A percentile compares a stretch with the other conserved stretches of the same genome.
phyloP scores from a whole-genome alignment of 345 rosid species.

The Gossypium herbaceum region DNA sequence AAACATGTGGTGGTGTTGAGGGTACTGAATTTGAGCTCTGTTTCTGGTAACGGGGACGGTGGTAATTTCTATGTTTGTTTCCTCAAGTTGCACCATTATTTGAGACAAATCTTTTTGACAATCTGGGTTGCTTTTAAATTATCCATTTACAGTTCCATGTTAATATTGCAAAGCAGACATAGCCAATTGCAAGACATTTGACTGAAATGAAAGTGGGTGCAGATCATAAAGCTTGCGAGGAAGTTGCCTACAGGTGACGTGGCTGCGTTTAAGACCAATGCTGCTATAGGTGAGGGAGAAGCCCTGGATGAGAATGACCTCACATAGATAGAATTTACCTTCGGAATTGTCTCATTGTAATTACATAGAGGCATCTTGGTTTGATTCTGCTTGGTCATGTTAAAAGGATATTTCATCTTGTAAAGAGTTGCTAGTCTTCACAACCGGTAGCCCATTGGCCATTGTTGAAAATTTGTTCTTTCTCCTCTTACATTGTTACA shows the following conservation, averaged over 20 bases:
- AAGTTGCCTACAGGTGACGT: slow-evolving; percentile 92
- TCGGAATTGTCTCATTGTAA: background rate
- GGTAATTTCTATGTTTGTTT: background rate
- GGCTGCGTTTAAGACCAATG: slow-evolving; percentile 40
- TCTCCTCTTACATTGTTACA: no score
- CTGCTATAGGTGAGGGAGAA: slow-evolving; percentile 39
- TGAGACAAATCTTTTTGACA: background rate
- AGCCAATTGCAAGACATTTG: no score
- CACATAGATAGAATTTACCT: slow-evolving; percentile 60
- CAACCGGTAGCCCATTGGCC: no score
- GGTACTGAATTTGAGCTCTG: no score
- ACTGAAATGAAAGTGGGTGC: slow-evolving; percentile 18
- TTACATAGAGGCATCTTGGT: background rate
- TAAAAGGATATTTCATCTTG: no score
- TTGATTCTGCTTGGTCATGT: background rate
- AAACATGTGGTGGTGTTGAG: background rate
- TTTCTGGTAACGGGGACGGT: background rate
- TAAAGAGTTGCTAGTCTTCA: no score
- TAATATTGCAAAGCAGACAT: no score
- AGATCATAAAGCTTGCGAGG: slow-evolving; percentile 84
- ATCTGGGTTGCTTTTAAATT: no score
- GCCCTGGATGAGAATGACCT: slow-evolving; percentile 44
- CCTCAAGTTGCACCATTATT: background rate
- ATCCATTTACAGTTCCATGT: no score
- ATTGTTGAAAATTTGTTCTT: no score